Base-by-base conservation (phyloP, 2,329 filamentous ascomycete genomes). In the Phialophora macrospora region DNA sequence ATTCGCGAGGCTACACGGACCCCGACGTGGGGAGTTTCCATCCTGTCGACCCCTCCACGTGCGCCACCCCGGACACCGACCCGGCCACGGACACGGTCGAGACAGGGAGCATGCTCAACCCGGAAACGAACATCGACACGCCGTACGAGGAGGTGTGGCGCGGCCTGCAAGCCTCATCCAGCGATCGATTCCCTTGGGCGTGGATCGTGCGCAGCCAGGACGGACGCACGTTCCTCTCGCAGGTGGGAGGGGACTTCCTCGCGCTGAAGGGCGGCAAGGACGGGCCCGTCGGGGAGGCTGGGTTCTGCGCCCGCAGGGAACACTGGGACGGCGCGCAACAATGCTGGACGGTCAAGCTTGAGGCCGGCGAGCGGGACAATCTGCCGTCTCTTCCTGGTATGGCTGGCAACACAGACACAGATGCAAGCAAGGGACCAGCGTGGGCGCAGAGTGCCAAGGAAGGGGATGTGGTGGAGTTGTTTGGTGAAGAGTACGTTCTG, bases 61-160 rank as follows among this genome's bases (percentile, higher is more conserved):
- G 17, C 1, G 38, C 12, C 7, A 41, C 38, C 9, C 32, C 32
- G 5, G 14, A 8, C 14, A 8, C 17, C 5, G 38, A 44, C 17
- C 38, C 38, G 14, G 48, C 20, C 20, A 80, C 79, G n/a, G 78
- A 81, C 60, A 80, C 78, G 9, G 71, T 79, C 48, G 64, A 66
- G 22, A 63, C 64, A 34, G 64, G 64, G 12, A 66, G 60, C 64
- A 66, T 66, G 64, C 30, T 63, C 30, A 62, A 66, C 46, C 64
- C 64, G 1, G 64, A 66, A 26, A 66, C 60, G 48, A 63, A 60
- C 28, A 28, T 28, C 2, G 65, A 77, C 0, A 73, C 73, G 3
- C 71, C 74, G 7, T 92, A 93, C 70, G 88, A 91, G 74, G 89
- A 92, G 54, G 60, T 64, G 38, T 67, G 67, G 67, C 57, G 67